Conservation (phyloP, 768 basidiomycete genomes). For the Asterophora lycoperdoides region DNA sequence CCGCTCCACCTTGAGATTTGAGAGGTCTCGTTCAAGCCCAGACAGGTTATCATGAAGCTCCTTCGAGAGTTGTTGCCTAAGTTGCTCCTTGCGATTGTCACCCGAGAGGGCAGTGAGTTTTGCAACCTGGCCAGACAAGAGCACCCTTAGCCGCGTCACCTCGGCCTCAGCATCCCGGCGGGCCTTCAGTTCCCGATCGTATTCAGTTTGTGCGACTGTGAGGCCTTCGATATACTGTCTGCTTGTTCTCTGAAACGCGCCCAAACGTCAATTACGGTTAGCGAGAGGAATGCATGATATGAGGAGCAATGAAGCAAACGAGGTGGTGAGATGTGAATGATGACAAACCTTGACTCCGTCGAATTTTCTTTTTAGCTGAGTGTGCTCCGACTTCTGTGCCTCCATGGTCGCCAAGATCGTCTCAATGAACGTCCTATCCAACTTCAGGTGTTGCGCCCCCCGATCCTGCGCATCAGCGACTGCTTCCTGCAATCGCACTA, state of each 20-base stretch:
- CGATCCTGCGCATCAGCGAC: conserved; percentile 57
- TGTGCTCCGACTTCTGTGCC: conserved; percentile 53
- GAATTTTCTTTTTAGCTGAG: conserved; percentile 68
- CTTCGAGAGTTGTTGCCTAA: conserved; percentile 72
- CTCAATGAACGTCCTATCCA: conserved; percentile 74
- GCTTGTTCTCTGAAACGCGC: conserved; percentile 66
- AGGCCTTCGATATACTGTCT: conserved; percentile 91
- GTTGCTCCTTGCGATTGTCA: conserved; percentile 72
- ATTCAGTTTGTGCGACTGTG: conserved; percentile 89
- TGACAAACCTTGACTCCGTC: conserved; percentile 80
- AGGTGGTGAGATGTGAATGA: background rate
- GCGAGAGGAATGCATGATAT: background rate
- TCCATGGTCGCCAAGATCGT: conserved; percentile 65
- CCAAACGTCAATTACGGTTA: background rate
- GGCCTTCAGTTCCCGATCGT: conserved; percentile 84
- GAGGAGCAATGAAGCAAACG: background rate
- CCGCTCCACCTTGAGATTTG: conserved; percentile 82
- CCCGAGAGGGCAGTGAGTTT: conserved; percentile 81
- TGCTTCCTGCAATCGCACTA: conserved; percentile 55
- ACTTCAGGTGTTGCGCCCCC: conserved; percentile 54
- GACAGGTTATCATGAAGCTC: conserved; percentile 75
- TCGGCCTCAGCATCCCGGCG: conserved; percentile 91
- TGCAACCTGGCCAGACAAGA: conserved; percentile 87
- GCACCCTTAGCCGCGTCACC: conserved; percentile 76
- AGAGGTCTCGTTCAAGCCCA: conserved; percentile 80